These are phyloP conservation scores for Daldinia grandis DNA, from an alignment of 495 filamentous ascomycete species.

Conservation along the genomic window DNA sequence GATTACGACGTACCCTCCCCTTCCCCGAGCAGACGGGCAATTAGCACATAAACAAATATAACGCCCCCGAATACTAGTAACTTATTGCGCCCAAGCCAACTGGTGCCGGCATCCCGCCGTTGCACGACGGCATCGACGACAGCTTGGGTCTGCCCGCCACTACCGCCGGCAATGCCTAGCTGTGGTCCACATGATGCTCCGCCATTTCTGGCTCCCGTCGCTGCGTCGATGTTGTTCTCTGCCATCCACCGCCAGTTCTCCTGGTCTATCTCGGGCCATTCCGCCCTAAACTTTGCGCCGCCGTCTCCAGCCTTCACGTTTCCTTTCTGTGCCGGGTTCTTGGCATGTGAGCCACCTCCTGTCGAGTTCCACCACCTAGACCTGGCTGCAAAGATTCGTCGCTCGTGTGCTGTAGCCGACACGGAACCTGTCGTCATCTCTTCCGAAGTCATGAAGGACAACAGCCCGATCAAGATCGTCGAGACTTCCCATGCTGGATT, in stretches of 20 bases:
- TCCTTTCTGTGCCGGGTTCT: conserved; percentile 54
- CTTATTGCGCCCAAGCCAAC: conserved; percentile 83
- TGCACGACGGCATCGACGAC: conserved; percentile 78
- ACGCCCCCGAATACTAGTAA: conserved; percentile 70
- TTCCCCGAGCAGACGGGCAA: conserved; percentile 73
- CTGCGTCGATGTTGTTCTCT: conserved; percentile 79
- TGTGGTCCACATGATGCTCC: conserved; percentile 70
- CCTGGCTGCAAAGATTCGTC: conserved; percentile 77
- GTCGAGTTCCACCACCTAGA: conserved; percentile 97
- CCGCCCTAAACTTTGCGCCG: conserved; percentile 83
- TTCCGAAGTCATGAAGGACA: conserved; percentile 98
- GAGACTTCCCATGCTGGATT: conserved; percentile 99
- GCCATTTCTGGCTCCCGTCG: conserved; percentile 68
- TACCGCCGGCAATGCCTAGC: conserved; percentile 70
- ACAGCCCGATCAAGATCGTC: conserved; percentile 91
- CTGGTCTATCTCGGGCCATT: conserved; percentile 90
- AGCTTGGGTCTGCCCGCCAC: conserved; percentile 74
- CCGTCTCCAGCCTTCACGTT: conserved; percentile 82
- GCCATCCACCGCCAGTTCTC: conserved; percentile 96
- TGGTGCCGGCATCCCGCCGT: conserved; percentile 79
- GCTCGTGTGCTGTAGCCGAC: conserved; percentile 78
- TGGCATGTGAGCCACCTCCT: conserved; percentile 81
- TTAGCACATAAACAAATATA: conserved; percentile 79
- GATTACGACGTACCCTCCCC: conserved; percentile 33
- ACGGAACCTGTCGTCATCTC: conserved; percentile 98